Base-by-base conservation (phyloP, 805 yeast species). In the Ogataea parapolymorpha region DNA sequence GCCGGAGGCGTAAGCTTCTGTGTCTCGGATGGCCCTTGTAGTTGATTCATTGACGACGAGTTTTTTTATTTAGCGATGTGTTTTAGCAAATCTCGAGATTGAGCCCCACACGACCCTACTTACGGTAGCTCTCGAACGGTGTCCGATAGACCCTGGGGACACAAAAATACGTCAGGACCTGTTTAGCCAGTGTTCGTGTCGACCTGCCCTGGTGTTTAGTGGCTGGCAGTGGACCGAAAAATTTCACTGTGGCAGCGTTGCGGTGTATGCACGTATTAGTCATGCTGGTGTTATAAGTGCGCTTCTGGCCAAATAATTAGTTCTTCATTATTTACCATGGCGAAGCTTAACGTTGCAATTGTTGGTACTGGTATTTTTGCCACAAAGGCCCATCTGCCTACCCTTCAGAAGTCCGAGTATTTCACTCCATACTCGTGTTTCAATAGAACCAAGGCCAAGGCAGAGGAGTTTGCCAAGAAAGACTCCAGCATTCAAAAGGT, bases 351-450 rank as follows among this genome's bases (percentile, higher is more conserved):
- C 58, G 76, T 81, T 37, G 88, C 85, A 39, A 67, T 84, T 34
- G 75, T 84, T 42, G 93, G 93, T 41, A 85, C 93, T 3, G 93
- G 93, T 53, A 86, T 91, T 55, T 91, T 91, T 60, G 97, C 98
- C 47, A 77, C 78, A 22, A 86, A 83, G 48, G 71, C 76, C 41
- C 98, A 91, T 61, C 72, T 86, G 49, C 98, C 97, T 30, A 77
- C 85, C 22, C 64, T 80, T 35, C 66, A 77, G 54, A 67, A 74
- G 36, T 70, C 76, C 2, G 68, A 68, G 23, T 65, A 71, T 23
- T 75, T 84, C 53, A 67, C 71, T 35, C 79, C 87, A 6, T 68
- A 63, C 32, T 86, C 90, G 7, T 86, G 88, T 41, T 86, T 72
- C 68, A 91, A 90, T 71, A 77, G 97, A 66, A 85, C 96, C 31